Conservation (phyloP, 179 eudicot genomes). For the Corrigiola litoralis region DNA sequence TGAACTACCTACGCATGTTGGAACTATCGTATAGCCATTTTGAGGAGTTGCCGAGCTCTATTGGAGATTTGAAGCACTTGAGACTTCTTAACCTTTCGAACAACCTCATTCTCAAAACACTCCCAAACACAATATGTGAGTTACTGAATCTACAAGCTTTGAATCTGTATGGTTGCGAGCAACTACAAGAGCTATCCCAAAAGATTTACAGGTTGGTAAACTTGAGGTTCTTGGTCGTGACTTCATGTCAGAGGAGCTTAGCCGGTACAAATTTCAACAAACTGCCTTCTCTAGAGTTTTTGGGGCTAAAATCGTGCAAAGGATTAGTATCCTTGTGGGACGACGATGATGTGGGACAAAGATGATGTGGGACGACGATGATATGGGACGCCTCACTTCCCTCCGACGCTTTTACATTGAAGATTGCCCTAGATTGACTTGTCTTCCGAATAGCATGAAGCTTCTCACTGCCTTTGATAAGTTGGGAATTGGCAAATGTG, state of each 20-base stretch:
- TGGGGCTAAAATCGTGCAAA: constrained; percentile 25
- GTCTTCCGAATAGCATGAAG: constrained; percentile 19
- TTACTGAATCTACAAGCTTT: constrained; percentile 40
- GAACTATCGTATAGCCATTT: constrained; percentile 15
- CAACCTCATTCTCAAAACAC: constrained; percentile 26
- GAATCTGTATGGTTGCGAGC: constrained; percentile 27
- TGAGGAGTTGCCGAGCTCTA: constrained; percentile 37
- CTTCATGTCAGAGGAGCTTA: constrained; percentile 21
- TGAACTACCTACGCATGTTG: constrained; percentile 30
- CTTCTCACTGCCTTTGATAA: constrained; percentile 1
- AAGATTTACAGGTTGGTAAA: constrained; percentile 21
- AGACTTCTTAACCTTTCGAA: constrained; percentile 29
- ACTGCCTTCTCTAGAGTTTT: constrained; percentile 21
- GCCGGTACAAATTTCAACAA: not conserved
- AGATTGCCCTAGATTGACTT: constrained; percentile 24
- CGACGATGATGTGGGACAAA: constrained; percentile 8
- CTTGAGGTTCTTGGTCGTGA: constrained; percentile 31
- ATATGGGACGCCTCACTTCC: constrained; percentile 17
- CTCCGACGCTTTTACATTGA: constrained; percentile 27
- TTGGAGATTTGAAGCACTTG: constrained; percentile 39
- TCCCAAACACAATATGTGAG: constrained; percentile 39
- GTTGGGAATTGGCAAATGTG: not conserved
- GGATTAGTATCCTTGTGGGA: constrained; percentile 24
- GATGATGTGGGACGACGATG: constrained; percentile 14
- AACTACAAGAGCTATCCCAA: constrained; percentile 32